A percentile compares a stretch with the other conserved stretches of the same genome.
Conservation (phyloP, 148 eudicot species). For the Camellia granthamiana region DNA sequence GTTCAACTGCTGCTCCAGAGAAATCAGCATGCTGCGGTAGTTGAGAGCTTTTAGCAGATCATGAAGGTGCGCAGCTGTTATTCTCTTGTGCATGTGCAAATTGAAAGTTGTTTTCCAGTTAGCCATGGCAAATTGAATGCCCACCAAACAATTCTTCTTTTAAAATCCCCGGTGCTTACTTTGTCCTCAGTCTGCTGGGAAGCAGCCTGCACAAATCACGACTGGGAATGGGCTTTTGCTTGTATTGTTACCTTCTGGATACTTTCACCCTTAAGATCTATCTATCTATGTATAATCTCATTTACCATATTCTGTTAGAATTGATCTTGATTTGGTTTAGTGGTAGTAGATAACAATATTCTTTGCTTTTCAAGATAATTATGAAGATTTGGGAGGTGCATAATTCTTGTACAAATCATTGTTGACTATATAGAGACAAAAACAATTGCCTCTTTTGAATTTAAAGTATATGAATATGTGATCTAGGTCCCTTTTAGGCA, state of each 20-base stretch:
- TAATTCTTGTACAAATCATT: not conserved
- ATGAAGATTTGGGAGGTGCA: not conserved
- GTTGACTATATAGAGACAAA: not conserved
- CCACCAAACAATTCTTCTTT: not conserved
- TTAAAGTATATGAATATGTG: no score
- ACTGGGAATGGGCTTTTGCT: not conserved
- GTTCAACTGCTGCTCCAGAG: constrained; percentile 19
- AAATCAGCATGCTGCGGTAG: constrained; percentile 29
- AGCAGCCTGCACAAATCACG: not conserved
- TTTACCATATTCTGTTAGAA: not conserved
- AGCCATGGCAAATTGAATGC: constrained; percentile 1
- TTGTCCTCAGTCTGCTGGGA: not conserved
- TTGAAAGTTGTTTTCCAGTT: not conserved
- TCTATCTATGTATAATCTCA: not conserved
- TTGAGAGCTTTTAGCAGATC: constrained; percentile 12
- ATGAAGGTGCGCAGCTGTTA: not conserved
- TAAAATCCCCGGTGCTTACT: not conserved
- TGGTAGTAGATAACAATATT: not conserved
- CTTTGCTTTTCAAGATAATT: not conserved
- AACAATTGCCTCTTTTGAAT: no score
- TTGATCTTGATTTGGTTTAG: not conserved
- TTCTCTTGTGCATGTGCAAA: not conserved
- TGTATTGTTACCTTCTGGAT: not conserved
- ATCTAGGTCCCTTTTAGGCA: no score
- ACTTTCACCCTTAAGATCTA: not conserved